Percentiles rank a stretch among this genome's conserved stretches.
These are phyloP conservation scores for Fomitopsis serialis DNA, from an alignment of 768 basidiomycete species.

Conservation along the genomic window DNA sequence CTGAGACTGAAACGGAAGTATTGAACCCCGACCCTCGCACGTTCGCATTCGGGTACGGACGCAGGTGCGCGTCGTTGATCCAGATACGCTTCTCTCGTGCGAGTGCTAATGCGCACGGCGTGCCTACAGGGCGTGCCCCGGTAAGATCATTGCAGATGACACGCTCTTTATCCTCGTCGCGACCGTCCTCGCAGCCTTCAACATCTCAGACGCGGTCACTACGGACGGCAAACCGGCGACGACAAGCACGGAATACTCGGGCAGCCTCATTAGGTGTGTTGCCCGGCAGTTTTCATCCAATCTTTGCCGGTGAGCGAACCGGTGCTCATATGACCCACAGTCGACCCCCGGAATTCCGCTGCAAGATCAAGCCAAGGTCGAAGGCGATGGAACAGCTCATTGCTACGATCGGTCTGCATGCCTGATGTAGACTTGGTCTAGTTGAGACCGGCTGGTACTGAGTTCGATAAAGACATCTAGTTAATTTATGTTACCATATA, in stretches of 20 bases:
- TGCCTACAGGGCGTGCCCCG: constrained; percentile 13
- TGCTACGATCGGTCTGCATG: background rate
- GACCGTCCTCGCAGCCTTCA: constrained; percentile 12
- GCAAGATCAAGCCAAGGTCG: constrained; percentile 9
- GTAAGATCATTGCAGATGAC: constrained; percentile 13
- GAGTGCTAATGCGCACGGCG: too few species aligned
- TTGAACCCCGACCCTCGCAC: background rate
- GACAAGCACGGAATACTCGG: constrained; percentile 5
- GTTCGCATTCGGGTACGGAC: background rate
- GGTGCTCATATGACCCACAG: background rate
- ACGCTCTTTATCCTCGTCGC: constrained; percentile 13
- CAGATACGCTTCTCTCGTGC: too few species aligned
- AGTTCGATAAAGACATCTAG: too few species aligned
- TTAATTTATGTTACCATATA: too few species aligned
- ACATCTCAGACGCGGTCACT: constrained; percentile 10
- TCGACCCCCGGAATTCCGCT: constrained; percentile 8
- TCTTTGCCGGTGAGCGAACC: too few species aligned
- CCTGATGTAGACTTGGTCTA: too few species aligned
- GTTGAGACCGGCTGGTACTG: too few species aligned
- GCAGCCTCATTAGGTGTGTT: constrained; percentile 6
- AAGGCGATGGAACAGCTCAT: constrained; percentile 3
- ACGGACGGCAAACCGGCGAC: constrained; percentile 3
- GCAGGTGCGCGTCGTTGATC: constrained; percentile 10
- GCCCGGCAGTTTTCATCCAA: background rate
- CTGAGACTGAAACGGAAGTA: too few species aligned